These are phyloP conservation scores for Chalciporus sphaerocephalus DNA, from an alignment of 768 basidiomycete species.

Conservation along the genomic window DNA sequence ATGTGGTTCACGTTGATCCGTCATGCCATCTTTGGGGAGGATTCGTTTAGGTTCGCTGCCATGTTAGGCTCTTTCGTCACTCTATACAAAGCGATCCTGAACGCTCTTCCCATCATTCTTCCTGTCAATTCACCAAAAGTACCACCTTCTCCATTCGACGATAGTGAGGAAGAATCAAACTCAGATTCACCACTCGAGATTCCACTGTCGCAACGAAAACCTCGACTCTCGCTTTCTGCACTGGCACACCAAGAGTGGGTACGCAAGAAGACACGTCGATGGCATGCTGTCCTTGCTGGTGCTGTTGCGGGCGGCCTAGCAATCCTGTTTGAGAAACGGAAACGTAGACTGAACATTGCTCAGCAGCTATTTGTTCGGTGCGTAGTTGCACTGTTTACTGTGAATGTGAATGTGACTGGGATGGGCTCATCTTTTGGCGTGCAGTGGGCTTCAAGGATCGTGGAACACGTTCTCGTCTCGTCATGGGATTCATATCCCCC, in stretches of 20 bases:
- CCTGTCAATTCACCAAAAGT: slow-evolving; percentile 33
- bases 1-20: slow-evolving; percentile 62
- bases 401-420: neutral
- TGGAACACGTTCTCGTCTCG: slow-evolving; percentile 75
- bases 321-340: slow-evolving; percentile 72
- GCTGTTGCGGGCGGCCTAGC: slow-evolving; percentile 67
- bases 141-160: slow-evolving; percentile 29
- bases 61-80: slow-evolving; percentile 83
- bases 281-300: slow-evolving; percentile 81
- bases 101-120: slow-evolving; percentile 69
- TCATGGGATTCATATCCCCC: slow-evolving; percentile 65
- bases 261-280: slow-evolving; percentile 62
- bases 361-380: slow-evolving; percentile 89
- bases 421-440: slow-evolving; percentile 4
- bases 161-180: slow-evolving; percentile 23
- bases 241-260: slow-evolving; percentile 61
- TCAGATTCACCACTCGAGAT: slow-evolving; percentile 12
- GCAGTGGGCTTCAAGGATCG: slow-evolving; percentile 82
- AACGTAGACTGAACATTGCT: slow-evolving; percentile 61
- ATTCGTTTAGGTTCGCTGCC: slow-evolving; percentile 78
- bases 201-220: slow-evolving; percentile 32
- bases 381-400: slow-evolving; percentile 25
- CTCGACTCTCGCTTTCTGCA: slow-evolving; percentile 58
- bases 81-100: slow-evolving; percentile 76
- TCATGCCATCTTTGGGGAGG: slow-evolving; percentile 78